Percentiles rank a stretch among this genome's conserved stretches.
Conservation (phyloP, 768 basidiomycete species). For the Clitopilus hobsonii region DNA sequence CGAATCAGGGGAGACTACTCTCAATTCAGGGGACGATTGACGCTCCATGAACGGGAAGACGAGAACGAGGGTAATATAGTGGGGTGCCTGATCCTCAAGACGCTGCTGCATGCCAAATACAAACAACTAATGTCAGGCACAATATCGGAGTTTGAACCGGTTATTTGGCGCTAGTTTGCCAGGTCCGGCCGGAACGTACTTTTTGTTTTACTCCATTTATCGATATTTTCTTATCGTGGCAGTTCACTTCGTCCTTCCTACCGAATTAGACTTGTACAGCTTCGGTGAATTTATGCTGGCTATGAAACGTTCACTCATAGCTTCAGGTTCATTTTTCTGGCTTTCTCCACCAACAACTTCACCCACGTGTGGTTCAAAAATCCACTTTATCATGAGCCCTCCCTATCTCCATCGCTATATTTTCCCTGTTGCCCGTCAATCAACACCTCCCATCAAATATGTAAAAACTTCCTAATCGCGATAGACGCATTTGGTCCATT, state of each 20-base stretch:
- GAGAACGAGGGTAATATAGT: constrained; percentile 13
- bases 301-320: too few species aligned
- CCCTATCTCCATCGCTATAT: constrained; percentile 4
- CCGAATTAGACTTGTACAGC: too few species aligned
- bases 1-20: constrained; percentile 21
- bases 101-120: too few species aligned
- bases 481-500: constrained; percentile 7
- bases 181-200: constrained; percentile 2
- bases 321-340: not conserved
- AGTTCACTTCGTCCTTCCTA: not conserved
- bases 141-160: not conserved
- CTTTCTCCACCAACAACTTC: too few species aligned
- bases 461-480: constrained; percentile 5
- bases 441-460: constrained; percentile 10
- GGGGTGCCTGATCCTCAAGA: constrained; percentile 22
- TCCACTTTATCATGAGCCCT: not conserved
- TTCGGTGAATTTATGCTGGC: too few species aligned
- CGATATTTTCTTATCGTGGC: not conserved
- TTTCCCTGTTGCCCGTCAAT: constrained; percentile 8
- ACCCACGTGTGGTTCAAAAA: not conserved
- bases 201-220: not conserved
- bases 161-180: constrained; percentile 1
- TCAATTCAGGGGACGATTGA: constrained; percentile 26
- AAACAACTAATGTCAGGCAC: constrained; percentile 4
- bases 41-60: constrained; percentile 21